Evolutionary conservation across 176 grass and related monocot species (phyloP), one percentile per base, ranked within the genome.

Genomic region (Luzula sylvatica): DNA sequence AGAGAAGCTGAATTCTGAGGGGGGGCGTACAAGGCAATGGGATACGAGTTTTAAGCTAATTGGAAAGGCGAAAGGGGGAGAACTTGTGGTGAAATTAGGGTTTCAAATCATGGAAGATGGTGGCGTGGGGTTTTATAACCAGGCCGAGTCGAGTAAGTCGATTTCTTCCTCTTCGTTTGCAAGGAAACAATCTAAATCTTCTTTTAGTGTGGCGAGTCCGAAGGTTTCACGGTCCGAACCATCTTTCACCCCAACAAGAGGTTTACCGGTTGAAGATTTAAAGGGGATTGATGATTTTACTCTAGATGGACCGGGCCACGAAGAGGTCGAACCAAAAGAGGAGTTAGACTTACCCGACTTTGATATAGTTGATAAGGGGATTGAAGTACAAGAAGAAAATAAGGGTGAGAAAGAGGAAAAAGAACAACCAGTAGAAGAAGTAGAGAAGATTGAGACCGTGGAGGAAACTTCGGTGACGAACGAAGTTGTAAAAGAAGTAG

Each of bases 101-200:
- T 98, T 90, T 55, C 92, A 98, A 76, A 77, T 90, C 32, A 98
- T 98, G 78, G 92, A 98, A 7, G 78, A 87, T 20, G 69, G 81
- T 8, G 85, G 92, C 23, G 68, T 80, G 23, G 92, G 72, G n/a
- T 39, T 98, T 11, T 98, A 90, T 65, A 90, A 53, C 35, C 80
- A 86, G 20, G 52, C 71, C 0, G 42, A 58, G 0, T 47, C 1
- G 0, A 21, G 15, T 2, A 42, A 44, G n/a, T 77, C 59, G 16
- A 55, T 44, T n/a, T 66, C 82, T 0, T 77, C 88, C 5, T 64
- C 78, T n/a, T 49, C 66, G 38, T 78, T 66, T 26, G 77, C 77
- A 3, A 52, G 81, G 64, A 98, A 74, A 78, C 78, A 90, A 11
- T 65, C 81, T 43, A 90, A 98, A 72, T 40, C 65, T 7, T 98